Conservation (phyloP, 2,329 filamentous ascomycete genomes). For the Fusarium liriodendri region DNA sequence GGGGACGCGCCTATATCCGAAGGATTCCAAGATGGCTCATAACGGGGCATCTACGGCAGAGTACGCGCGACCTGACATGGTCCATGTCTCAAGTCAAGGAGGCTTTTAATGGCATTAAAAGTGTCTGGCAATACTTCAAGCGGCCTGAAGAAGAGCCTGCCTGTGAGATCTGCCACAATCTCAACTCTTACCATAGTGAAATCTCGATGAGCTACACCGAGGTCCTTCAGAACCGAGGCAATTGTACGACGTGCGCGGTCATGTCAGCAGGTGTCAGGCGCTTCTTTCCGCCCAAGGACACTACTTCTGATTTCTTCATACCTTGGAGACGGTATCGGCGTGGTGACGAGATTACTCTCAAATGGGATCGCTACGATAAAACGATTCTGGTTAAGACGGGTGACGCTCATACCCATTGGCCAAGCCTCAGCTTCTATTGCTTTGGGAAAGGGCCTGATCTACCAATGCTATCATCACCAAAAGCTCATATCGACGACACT, state of each 20-base stretch:
- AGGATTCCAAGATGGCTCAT: neutral
- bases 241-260: constrained; percentile 8
- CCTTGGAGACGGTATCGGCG: constrained; percentile 1
- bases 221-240: neutral
- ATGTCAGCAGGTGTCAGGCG: neutral
- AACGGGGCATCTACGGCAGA: neutral
- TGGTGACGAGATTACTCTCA: constrained; percentile 4
- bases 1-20: neutral
- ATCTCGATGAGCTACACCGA: neutral
- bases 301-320: neutral
- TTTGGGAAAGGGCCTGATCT: neutral
- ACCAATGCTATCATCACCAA: constrained; percentile 7
- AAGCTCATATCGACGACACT: constrained; percentile 17
- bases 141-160: neutral
- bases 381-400: neutral
- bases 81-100: neutral
- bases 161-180: neutral
- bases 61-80: neutral
- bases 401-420: neutral
- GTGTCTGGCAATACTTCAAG: neutral
- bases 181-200: neutral
- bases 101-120: neutral
- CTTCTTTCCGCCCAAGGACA: constrained; percentile 3
- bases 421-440: constrained; percentile 15
- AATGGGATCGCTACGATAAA: neutral